Base-by-base conservation (phyloP, 352 stramenopile species). In the Poterioochromonas sp. region DNA sequence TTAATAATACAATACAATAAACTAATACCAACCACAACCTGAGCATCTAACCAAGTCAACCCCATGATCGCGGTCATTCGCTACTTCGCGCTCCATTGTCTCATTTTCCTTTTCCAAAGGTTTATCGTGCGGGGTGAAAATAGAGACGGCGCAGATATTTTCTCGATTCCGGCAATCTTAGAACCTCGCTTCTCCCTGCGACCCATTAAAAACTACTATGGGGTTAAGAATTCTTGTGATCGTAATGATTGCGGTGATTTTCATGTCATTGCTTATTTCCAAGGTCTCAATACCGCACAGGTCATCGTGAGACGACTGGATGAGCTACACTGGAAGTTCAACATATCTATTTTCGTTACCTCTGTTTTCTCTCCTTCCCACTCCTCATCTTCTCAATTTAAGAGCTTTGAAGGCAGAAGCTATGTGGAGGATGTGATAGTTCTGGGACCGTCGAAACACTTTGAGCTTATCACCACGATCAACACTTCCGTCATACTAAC, bases 181-280 rank as follows among this genome's bases (percentile, higher is more conserved):
- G 44, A 20, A 20, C 58, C 58, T 68, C 58, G 58, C 58, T 18
- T 5, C 5, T 8, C 5, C 29, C 58, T 40, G 5, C 5, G 5
- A 29, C 58, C 58, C 11, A 35, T 68, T 8, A 68, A 68, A 26
- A 68, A 68, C 58, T 8, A 29, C 26, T 39, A 68, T 68, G 58
- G 58, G 5, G 5, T 68, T 35, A 39, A 11, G 5, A 68, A 68
- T 68, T 12, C 29, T 12, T 68, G 58, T 68, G 26, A 68, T 68
- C 12, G 12, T 35, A 35, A 35, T 11, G 26, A 40, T 37, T 68
- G 58, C 26, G 58, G 58, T 11, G 58, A 68, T 35, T 68, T 68
- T 35, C 58, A 68, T 39, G 26, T 68, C 5, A 26, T 39, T 12
- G 34, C 34, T 68, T 39, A 39, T 40, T 68, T 29, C 29, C 26